Conservation (phyloP, 768 basidiomycete genomes). For the Ramaria sp. region DNA sequence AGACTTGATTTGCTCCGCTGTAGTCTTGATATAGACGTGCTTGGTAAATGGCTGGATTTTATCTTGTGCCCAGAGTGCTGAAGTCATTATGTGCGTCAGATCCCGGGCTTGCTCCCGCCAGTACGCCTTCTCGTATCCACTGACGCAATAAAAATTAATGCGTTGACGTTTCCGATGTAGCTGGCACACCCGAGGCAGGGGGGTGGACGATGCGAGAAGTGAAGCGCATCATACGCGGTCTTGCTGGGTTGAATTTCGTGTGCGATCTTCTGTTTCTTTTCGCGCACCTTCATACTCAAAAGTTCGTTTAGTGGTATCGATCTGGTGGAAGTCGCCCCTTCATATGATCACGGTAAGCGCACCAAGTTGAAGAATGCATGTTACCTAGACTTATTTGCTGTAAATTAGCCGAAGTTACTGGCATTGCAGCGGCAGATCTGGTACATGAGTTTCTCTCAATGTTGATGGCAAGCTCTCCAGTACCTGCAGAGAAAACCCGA, state of each 20-base stretch:
- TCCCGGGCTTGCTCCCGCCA: slow-evolving; percentile 70
- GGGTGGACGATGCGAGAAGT: slow-evolving; percentile 80
- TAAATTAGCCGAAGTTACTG: slow-evolving; percentile 51
- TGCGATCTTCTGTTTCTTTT: slow-evolving; percentile 24
- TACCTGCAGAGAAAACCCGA: slow-evolving; percentile 15
- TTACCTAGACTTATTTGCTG: background rate
- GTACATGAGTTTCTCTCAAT: slow-evolving; percentile 60
- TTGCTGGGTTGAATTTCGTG: slow-evolving; percentile 74
- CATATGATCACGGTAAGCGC: slow-evolving; percentile 53
- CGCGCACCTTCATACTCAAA: background rate
- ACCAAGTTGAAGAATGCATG: too few relatives aligned
- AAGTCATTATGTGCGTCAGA: slow-evolving; percentile 28
- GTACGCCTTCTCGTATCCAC: slow-evolving; percentile 27
- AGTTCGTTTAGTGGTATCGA: slow-evolving; percentile 44
- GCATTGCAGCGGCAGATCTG: slow-evolving; percentile 56
- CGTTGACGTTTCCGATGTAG: slow-evolving; percentile 23
- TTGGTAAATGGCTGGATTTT: slow-evolving; percentile 34
- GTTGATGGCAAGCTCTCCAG: slow-evolving; percentile 36
- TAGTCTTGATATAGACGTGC: slow-evolving; percentile 74
- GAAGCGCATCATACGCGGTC: slow-evolving; percentile 69
- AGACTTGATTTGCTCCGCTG: background rate
- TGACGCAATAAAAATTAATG: background rate
- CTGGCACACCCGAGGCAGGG: slow-evolving; percentile 77
- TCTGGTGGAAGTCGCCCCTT: slow-evolving; percentile 63
- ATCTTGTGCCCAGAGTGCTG: background rate